These are phyloP conservation scores for Aspergillus funiculosus DNA, from an alignment of 495 filamentous ascomycete species.

Conservation along the genomic window DNA sequence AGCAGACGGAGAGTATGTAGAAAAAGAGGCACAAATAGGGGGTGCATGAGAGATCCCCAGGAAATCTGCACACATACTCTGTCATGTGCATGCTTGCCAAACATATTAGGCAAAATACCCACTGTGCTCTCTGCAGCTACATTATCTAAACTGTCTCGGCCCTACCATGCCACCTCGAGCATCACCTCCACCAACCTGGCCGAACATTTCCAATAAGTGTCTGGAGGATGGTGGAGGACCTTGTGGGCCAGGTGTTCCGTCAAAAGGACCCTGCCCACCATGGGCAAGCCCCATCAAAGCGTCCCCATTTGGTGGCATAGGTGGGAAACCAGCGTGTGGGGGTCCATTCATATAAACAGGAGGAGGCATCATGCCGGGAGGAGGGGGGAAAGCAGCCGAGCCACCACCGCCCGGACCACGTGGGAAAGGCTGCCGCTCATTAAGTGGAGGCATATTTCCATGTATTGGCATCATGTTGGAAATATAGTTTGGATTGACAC, in stretches of 20 bases:
- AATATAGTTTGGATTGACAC: constrained; percentile 39
- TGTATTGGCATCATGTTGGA: constrained; percentile 43
- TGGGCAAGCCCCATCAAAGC: constrained; percentile 37
- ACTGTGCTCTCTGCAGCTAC: background rate
- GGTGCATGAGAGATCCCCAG: too few relatives aligned
- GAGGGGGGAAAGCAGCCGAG: constrained; percentile 25
- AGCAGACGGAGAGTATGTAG: too few relatives aligned
- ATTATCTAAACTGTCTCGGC: constrained; percentile 36
- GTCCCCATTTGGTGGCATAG: constrained; percentile 42
- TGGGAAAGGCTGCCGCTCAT: constrained; percentile 38
- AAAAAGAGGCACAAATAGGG: too few relatives aligned
- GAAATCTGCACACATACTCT: background rate
- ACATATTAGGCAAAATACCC: too few relatives aligned
- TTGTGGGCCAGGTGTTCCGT: constrained; percentile 35
- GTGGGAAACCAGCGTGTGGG: constrained; percentile 43
- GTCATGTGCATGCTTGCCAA: background rate
- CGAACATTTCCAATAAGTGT: constrained; percentile 44
- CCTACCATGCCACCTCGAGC: constrained; percentile 38
- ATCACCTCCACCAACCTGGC: constrained; percentile 36
- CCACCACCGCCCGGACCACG: constrained; percentile 26
- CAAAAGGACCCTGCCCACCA: constrained; percentile 33
- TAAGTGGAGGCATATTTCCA: constrained; percentile 30
- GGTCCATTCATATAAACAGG: constrained; percentile 47
- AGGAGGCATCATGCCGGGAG: constrained; percentile 47
- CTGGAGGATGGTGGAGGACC: constrained; percentile 41